Conservation (phyloP, 2,329 filamentous ascomycete species). For the Talaromyces sp. region DNA sequence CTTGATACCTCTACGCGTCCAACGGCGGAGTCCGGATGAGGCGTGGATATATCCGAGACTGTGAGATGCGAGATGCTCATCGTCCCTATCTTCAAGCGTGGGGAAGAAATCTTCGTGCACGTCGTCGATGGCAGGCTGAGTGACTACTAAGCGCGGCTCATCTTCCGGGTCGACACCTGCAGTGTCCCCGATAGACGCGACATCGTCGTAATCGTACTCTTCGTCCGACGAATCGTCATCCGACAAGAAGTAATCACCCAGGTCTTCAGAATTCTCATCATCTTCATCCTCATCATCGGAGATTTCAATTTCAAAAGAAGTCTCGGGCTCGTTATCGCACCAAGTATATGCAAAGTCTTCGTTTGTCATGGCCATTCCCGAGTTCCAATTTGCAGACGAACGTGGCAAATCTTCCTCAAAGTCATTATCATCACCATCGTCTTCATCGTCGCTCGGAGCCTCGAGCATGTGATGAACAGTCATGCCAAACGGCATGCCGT, state of each 20-base stretch:
- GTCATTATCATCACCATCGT: constrained; percentile 31
- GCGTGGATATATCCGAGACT: constrained; percentile 80
- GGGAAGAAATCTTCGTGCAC: constrained; percentile 79
- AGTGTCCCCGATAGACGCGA: constrained; percentile 63
- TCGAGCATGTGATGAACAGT: constrained; percentile 97
- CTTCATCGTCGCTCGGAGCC: constrained; percentile 51
- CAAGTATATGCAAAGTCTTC: constrained; percentile 32
- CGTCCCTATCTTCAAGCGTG: constrained; percentile 65
- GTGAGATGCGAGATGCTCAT: constrained; percentile 78
- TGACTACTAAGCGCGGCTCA: constrained; percentile 73
- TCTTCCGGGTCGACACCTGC: constrained; percentile 70
- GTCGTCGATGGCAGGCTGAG: constrained; percentile 86
- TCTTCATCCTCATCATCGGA: constrained; percentile 47
- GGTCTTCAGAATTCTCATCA: constrained; percentile 23
- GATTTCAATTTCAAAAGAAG: constrained; percentile 44
- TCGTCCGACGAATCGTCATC: constrained; percentile 50
- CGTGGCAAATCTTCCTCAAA: constrained; percentile 31
- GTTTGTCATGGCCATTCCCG: constrained; percentile 15
- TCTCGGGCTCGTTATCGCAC: constrained; percentile 34
- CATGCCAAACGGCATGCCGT: constrained; percentile 83
- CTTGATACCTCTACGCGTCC: constrained; percentile 62
- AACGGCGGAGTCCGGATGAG: constrained; percentile 80
- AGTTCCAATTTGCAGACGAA: constrained; percentile 40
- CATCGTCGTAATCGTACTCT: constrained; percentile 49
- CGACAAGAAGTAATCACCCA: constrained; percentile 40